Evolutionary conservation across 495 filamentous ascomycete species (phyloP).

Genomic region (Xylona heveae): DNA sequence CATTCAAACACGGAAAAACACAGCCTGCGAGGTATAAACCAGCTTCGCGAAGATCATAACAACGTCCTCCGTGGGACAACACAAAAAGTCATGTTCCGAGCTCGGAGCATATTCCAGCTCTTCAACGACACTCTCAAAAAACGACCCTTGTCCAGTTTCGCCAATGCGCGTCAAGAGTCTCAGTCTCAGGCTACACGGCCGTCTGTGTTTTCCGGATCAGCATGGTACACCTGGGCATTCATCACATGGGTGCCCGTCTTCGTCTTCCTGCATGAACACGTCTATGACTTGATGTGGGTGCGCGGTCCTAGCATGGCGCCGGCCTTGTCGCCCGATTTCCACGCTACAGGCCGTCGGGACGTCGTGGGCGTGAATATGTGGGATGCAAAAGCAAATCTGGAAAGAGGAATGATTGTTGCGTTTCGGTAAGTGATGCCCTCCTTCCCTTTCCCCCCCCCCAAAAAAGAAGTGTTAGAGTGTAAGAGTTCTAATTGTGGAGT

Average conservation of each 20-base stretch:
- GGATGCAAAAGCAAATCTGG: slow-evolving; percentile 19
- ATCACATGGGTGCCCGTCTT: slow-evolving; percentile 39
- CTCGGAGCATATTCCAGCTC: too few species aligned
- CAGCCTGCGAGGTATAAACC: too few species aligned
- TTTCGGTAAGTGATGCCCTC: slow-evolving; percentile 20
- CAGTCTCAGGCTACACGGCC: background rate
- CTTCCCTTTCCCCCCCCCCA: background rate
- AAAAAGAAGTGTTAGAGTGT: background rate
- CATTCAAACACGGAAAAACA: too few species aligned
- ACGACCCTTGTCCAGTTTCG: too few species aligned
- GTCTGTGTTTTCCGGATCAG: background rate
- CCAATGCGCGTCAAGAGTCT: too few species aligned
- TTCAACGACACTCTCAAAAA: too few species aligned
- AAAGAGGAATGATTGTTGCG: slow-evolving; percentile 31
- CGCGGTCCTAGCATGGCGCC: slow-evolving; percentile 59
- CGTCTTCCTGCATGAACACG: slow-evolving; percentile 39
- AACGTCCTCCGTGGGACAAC: too few species aligned
- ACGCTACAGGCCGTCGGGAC: slow-evolving; percentile 27
- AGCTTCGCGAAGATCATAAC: too few species aligned
- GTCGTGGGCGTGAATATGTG: slow-evolving; percentile 27
- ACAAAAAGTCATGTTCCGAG: too few species aligned
- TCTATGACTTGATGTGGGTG: slow-evolving; percentile 40
- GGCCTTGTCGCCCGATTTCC: slow-evolving; percentile 43
- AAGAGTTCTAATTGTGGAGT: background rate
- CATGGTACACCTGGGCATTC: too few species aligned